Evolutionary conservation across 768 basidiomycete genomes (phyloP).

Genomic region (Paxillus ammoniavirescens): DNA sequence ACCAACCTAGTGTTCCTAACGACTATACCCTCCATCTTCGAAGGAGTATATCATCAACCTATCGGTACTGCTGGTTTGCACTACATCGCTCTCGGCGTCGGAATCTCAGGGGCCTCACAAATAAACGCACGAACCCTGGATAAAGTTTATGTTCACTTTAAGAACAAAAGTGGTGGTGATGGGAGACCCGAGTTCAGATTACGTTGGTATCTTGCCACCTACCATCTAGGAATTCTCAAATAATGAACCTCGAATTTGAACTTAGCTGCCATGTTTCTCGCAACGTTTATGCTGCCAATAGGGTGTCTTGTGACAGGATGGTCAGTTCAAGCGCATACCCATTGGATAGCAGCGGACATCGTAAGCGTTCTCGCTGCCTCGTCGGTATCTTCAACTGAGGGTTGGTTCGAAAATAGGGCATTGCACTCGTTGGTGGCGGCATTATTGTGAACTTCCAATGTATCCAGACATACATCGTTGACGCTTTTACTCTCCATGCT

Average conservation of each 20-base stretch:
- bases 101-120: constrained; percentile 51
- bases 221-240: neutral
- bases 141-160: constrained; percentile 47
- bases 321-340: constrained; percentile 53
- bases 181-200: constrained; percentile 56
- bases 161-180: constrained; percentile 49
- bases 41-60: constrained; percentile 49
- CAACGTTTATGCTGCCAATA: constrained; percentile 56
- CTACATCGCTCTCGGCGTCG: constrained; percentile 71
- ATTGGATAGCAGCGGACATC: constrained; percentile 73
- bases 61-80: constrained; percentile 64
- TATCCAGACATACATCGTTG: constrained; percentile 68
- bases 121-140: constrained; percentile 59
- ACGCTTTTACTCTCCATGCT: constrained; percentile 63
- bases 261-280: constrained; percentile 58
- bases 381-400: neutral
- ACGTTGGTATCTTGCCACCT: constrained; percentile 30
- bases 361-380: constrained; percentile 35
- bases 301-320: constrained; percentile 74
- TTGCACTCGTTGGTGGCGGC: constrained; percentile 54
- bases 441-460: constrained; percentile 58
- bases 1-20: constrained; percentile 59
- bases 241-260: constrained; percentile 4
- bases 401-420: constrained; percentile 41
- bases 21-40: constrained; percentile 60